These are phyloP conservation scores for Phialophora tarda DNA, from an alignment of 2,329 filamentous ascomycete genomes.

Conservation along the genomic window DNA sequence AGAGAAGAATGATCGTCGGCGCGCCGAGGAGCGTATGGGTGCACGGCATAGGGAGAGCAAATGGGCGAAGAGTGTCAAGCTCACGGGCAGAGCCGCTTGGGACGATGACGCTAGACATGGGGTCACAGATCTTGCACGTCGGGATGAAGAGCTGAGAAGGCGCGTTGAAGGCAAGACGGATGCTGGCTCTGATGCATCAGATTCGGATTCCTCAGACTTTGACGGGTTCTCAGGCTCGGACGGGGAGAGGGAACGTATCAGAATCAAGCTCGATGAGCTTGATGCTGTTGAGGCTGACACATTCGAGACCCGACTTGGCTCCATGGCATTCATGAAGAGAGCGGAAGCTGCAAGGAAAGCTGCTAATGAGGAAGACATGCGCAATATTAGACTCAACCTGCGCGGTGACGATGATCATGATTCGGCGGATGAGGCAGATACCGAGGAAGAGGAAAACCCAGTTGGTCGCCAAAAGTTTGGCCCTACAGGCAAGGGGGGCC, in stretches of 20 bases:
- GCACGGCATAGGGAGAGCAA: conserved; percentile 85
- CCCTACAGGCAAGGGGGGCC: conserved; percentile 33
- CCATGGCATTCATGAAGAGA: conserved; percentile 93
- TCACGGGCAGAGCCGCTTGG: conserved; percentile 80
- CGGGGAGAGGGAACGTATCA: conserved; percentile 55
- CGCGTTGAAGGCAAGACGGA: conserved; percentile 76
- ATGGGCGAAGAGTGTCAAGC: conserved; percentile 85
- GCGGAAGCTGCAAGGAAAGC: conserved; percentile 79
- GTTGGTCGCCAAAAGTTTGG: conserved; percentile 66
- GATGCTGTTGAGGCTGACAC: conserved; percentile 47
- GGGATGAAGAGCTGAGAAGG: conserved; percentile 79
- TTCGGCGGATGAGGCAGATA: conserved; percentile 59
- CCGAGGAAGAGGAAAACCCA: conserved; percentile 61
- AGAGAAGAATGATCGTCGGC: conserved; percentile 71
- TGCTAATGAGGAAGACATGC: conserved; percentile 78
- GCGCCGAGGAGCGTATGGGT: conserved; percentile 84
- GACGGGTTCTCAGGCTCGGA: conserved; percentile 67
- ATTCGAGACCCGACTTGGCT: conserved; percentile 71
- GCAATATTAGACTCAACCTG: conserved; percentile 73
- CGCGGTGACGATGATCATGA: conserved; percentile 64
- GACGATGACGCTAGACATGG: conserved; percentile 82
- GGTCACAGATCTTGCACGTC: conserved; percentile 78
- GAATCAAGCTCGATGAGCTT: conserved; percentile 49
- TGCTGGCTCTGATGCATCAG: conserved; percentile 67
- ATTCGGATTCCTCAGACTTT: conserved; percentile 64